Base-by-base conservation (phyloP, 1,284 basidiomycete genomes). In the Cryptococcus sp. region DNA sequence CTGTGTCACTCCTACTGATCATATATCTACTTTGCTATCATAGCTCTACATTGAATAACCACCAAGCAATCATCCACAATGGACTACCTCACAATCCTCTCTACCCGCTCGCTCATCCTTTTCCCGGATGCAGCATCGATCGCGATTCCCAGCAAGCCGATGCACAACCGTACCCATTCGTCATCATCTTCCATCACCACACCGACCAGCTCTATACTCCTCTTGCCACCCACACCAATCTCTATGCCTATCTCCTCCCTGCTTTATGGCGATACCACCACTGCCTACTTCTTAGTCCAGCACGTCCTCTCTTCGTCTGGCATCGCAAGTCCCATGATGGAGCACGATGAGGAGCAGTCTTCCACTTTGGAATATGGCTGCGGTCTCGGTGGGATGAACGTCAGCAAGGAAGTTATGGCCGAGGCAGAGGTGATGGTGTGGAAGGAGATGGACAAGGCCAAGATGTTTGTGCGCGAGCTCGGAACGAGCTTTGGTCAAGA, bases 61-160 rank as follows among this genome's bases (percentile, higher is more conserved):
- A n/a, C 41, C 3, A n/a, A 22, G 11, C 38, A 40, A 11, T n/a
- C 11, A 40, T 40, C 15, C 41, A 43, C 23, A 7, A 61, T 76
- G 74, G 72, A 75, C 64, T 76, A 76, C 64, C 68, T 76, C 48
- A 72, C 67, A 7, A 66, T 75, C 49, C 63, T 76, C 53, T 59
- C 70, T 45, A 68, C 69, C 22, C 64, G 68, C 25, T 69, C 66
- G 4, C 61, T 76, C 10, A 59, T 70, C 22, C 65, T 76, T 29
- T 76, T 76, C 63, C 52, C 66, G 23, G 26, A 19, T 8, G 26
- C 52, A 25, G 16, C 50, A 26, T 15, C 46, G 41, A 39, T 49
- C 19, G 25, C 16, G 26, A 25, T 20, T 34, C 17, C 39, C 11
- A 45, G 13, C 16, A n/a, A 38, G 46, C 43, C 46, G 20, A 50